phyloP scores from a whole-genome alignment of 2,329 filamentous ascomycete species.

The Bipolaris zeicola region DNA sequence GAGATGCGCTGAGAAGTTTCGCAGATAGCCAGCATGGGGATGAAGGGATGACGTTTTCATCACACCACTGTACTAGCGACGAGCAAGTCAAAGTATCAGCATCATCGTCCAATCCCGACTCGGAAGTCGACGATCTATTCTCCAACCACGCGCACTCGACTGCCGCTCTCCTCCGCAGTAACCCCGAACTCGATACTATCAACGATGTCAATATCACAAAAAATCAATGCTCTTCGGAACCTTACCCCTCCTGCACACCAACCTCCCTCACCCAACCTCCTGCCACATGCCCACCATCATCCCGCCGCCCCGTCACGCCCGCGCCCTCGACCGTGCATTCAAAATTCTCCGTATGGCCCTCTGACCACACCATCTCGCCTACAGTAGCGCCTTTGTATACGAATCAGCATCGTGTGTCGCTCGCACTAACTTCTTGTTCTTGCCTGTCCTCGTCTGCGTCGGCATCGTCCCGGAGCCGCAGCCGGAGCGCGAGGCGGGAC shows the following conservation, averaged over 20 bases:
- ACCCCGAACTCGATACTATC: background rate
- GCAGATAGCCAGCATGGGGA: background rate
- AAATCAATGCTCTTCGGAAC: constrained; percentile 1
- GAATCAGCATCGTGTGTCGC: background rate
- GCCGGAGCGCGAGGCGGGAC: background rate
- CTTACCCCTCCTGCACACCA: constrained; percentile 8
- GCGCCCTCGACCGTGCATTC: background rate
- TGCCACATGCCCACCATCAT: background rate
- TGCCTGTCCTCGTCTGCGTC: background rate
- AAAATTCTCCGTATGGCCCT: constrained; percentile 1
- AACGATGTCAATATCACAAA: background rate
- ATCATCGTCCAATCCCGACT: constrained; percentile 2
- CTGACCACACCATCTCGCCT: background rate
- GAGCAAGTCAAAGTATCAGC: background rate
- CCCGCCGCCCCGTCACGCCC: background rate
- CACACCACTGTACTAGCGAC: background rate
- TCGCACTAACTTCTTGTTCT: background rate
- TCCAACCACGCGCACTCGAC: background rate
- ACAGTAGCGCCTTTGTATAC: background rate
- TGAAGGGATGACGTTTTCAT: background rate
- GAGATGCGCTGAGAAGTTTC: background rate
- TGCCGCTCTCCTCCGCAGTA: background rate
- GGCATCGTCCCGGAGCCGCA: background rate
- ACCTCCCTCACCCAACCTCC: constrained; percentile 5
- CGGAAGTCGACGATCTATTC: constrained; percentile 7